Conservation (phyloP, 805 yeast species). For the Wickerhamomyces ciferrii region DNA sequence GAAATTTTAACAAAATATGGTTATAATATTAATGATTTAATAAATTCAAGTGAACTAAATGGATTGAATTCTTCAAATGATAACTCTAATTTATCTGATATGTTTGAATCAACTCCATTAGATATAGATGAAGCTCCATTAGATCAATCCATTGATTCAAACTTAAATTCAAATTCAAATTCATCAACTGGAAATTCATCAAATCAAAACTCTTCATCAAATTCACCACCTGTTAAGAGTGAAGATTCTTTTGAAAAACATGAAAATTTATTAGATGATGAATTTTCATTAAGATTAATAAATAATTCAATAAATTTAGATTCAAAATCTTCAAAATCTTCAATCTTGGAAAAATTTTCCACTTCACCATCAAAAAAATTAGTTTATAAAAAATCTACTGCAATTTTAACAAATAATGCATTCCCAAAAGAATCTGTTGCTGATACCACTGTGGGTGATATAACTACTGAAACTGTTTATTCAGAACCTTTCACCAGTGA, state of each 20-base stretch:
- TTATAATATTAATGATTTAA: background rate
- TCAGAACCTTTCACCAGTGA: conserved; percentile 12
- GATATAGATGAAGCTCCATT: background rate
- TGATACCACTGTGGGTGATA: conserved; percentile 14
- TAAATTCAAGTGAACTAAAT: background rate
- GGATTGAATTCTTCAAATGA: background rate
- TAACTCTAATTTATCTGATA: background rate
- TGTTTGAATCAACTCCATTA: background rate
- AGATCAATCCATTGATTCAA: background rate
- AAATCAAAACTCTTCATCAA: background rate
- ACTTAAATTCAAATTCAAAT: background rate
- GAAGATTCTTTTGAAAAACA: background rate
- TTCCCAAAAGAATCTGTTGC: conserved; percentile 1
- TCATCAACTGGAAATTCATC: no score
- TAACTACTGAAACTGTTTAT: conserved; percentile 19
- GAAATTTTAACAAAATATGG: background rate
- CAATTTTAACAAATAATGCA: conserved; percentile 7
- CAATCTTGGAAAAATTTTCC: background rate
- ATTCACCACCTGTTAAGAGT: background rate
- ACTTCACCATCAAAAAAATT: conserved; percentile 12
- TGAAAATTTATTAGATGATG: background rate
- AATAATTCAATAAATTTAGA: background rate
- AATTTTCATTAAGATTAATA: background rate
- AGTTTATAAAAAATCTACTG: conserved; percentile 9
- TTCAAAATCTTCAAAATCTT: background rate